Base-by-base conservation (phyloP, 495 filamentous ascomycete species). In the Aspergillus haitiensis region DNA sequence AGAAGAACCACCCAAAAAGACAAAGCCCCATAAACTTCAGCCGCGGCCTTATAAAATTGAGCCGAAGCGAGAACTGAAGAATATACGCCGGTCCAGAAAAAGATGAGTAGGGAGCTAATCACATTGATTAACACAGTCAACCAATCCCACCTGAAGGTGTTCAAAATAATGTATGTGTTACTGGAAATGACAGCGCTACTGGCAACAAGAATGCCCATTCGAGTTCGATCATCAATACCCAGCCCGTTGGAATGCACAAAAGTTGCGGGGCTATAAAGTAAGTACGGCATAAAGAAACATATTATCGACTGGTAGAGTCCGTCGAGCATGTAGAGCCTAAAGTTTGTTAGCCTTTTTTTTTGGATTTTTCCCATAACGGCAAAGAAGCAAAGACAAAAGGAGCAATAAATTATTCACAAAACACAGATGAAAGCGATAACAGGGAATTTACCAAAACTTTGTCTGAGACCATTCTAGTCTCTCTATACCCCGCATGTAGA, bases 141-240 rank as follows among this genome's bases (percentile, higher is more conserved):
- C 93, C 93, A 98, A 72, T 99, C 95, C 95, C 95, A 98, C 58
- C 92, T 82, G 72, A 94, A 98, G 6, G 89, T 93, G 72, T 99
- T 99, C 76, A 99, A 82, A 62, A 98, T 77, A 65, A 99, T 88
- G 78, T 98, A 99, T 55, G 86, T 70, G 69, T 99, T 99, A 75
- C 96, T 94, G 11, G 82, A 67, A 65, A 96, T 78, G 46, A 95
- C 85, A 12, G 90, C 84, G 52, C 88, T 89, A 52, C 86, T 82
- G 4, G 85, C 92, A 55, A 97, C 83, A 65, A 91, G 91, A 52
- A 88, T 79, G 57, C 95, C 95, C 67, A 99, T 86, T 52, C 92
- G 86, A 50, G 84, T 83, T 54, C 87, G 82, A 67, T 96, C 93
- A 55, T 80, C 79, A 37, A 98, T 75, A 53, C 86, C 83, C 12